Evolutionary conservation across 1,139 yeast species (phyloP), one percentile per base, ranked within the genome.

Genomic region (Candida neerlandica): DNA sequence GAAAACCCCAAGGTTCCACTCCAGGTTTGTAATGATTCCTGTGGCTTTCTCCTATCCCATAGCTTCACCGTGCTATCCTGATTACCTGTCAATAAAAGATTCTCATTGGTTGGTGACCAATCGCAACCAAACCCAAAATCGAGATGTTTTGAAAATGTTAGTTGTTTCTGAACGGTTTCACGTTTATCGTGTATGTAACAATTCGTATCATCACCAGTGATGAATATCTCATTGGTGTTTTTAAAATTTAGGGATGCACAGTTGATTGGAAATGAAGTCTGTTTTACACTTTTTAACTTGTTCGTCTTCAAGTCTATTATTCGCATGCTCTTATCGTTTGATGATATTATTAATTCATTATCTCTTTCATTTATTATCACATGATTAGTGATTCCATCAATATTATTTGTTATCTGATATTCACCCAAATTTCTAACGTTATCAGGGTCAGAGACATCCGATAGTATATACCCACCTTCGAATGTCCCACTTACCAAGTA

Each of bases 91-190:
- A 81, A 74, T 15, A 83, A 55, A 4, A 70, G 56, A 44, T 77
- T 65, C 26, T 76, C 80, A 53, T 76, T 67, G 2, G 54, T 50
- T 1, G 70, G 67, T 5, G 74, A 69, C 88, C 88, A 84, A 53
- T 82, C 87, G 60, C 86, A 82, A 44, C 84, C 73, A 57, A 83
- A 84, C 3, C 85, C 80, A 58, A 63, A 82, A 58, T 83, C 88
- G 44, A 65, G 62, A 60, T 83, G 88, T 2, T 84, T 85, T 18
- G 50, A 50, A 34, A 77, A 62, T 27, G 41, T 58, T 33, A 26
- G 54, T 51, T 42, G 49, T 35, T 54, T 51, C n/a, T 37, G 15
- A 26, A 48, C 46, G 6, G 51, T 53, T 10, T 63, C 51, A 48
- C 84, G 60, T 14, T 69, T 64, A 59, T 84, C 89, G 2, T 78